Percentiles rank a stretch among this genome's conserved stretches.
Conservation (phyloP, 179 eudicot species). For the Beta lomatogona region DNA sequence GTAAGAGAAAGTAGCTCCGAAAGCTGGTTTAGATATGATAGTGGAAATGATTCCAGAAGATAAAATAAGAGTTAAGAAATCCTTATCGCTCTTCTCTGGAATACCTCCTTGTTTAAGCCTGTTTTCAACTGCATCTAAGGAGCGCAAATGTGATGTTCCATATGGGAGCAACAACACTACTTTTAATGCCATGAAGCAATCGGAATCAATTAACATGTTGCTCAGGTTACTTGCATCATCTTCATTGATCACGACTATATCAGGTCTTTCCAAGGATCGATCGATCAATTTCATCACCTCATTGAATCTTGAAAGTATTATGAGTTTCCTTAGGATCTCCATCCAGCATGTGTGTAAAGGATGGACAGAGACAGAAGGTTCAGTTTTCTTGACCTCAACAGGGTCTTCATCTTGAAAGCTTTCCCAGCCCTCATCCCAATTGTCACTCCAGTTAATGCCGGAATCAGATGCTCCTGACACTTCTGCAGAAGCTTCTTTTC, state of each 20-base stretch:
- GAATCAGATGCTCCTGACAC: constrained; percentile 43
- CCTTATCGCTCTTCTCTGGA: constrained; percentile 50
- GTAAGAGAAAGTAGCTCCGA: constrained; percentile 68
- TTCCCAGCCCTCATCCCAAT: constrained; percentile 96
- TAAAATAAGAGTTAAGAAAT: constrained; percentile 55
- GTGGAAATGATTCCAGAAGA: constrained; percentile 64
- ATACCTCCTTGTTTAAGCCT: constrained; percentile 65
- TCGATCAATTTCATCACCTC: constrained; percentile 62
- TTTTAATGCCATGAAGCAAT: constrained; percentile 75
- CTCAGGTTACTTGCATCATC: constrained; percentile 51
- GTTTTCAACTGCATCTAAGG: constrained; percentile 74
- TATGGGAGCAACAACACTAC: constrained; percentile 61
- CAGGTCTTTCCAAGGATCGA: constrained; percentile 40
- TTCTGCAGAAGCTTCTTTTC: constrained; percentile 42
- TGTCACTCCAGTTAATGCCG: constrained; percentile 68
- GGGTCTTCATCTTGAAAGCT: constrained; percentile 70
- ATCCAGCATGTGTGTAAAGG: constrained; percentile 89
- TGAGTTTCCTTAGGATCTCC: constrained; percentile 57
- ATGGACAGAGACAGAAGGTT: constrained; percentile 44
- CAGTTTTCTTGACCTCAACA: constrained; percentile 46
- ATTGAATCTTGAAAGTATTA: constrained; percentile 36
- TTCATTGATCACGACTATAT: constrained; percentile 55
- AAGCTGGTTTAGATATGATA: constrained; percentile 55
- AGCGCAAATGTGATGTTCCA: constrained; percentile 52
- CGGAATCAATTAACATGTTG: constrained; percentile 39